A percentile compares a stretch with the other conserved stretches of the same genome.
phyloP scores from a whole-genome alignment of 1,284 basidiomycete species.

The Cutaneotrichosporon spelunceum region DNA sequence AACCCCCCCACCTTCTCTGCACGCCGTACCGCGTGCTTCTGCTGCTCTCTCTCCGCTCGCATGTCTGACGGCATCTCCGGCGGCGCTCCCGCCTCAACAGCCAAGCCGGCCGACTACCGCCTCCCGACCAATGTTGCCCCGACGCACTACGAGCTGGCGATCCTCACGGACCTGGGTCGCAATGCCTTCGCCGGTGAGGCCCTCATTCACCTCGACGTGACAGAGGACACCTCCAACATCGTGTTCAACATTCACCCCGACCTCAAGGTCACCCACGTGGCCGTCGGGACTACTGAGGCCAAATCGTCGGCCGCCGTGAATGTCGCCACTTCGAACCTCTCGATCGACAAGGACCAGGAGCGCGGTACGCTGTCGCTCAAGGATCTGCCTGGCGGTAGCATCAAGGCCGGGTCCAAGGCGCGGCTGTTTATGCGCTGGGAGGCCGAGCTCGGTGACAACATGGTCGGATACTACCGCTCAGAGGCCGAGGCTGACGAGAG shows the following conservation, averaged over 20 bases:
- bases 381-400: slow-evolving; percentile 62
- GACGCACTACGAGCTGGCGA: slow-evolving; percentile 73
- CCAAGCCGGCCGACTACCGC: slow-evolving; percentile 57
- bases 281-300: slow-evolving; percentile 62
- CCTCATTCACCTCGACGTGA: slow-evolving; percentile 71
- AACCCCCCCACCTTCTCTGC: background rate
- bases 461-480: slow-evolving; percentile 57
- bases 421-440: slow-evolving; percentile 52
- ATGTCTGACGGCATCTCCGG: slow-evolving; percentile 27
- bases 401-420: slow-evolving; percentile 63
- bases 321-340: slow-evolving; percentile 50
- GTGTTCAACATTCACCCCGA: slow-evolving; percentile 67
- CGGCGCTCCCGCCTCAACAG: slow-evolving; percentile 24
- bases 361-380: slow-evolving; percentile 63
- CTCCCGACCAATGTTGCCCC: slow-evolving; percentile 64
- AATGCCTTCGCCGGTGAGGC: slow-evolving; percentile 74
- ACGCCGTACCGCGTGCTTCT: slow-evolving; percentile 22
- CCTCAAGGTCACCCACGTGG: slow-evolving; percentile 66
- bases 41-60: slow-evolving; percentile 16
- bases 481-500: slow-evolving; percentile 54
- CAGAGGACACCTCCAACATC: slow-evolving; percentile 62
- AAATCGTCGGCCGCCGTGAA: slow-evolving; percentile 58
- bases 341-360: slow-evolving; percentile 62
- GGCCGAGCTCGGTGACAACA: slow-evolving; percentile 62
- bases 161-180: slow-evolving; percentile 76